Conservation (phyloP, 805 yeast genomes). For the Myxozyma monticola region DNA sequence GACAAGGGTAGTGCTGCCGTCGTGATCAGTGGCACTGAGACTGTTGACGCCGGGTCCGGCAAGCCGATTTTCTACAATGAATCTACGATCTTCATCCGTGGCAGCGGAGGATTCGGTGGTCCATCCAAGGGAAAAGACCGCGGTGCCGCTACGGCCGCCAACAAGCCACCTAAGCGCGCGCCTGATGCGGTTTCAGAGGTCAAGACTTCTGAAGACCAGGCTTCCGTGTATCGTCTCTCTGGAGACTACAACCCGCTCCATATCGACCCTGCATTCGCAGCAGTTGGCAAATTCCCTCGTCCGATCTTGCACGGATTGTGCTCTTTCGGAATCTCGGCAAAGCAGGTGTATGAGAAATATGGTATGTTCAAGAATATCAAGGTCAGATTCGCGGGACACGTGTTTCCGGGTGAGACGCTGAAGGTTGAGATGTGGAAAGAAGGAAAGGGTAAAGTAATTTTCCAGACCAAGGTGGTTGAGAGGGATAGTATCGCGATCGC, state of each 20-base stretch:
- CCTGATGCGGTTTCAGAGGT: conserved; percentile 69
- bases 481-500: conserved; percentile 76
- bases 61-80: conserved; percentile 75
- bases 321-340: conserved; percentile 77
- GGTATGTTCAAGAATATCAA: conserved; percentile 84
- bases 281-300: conserved; percentile 75
- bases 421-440: conserved; percentile 78
- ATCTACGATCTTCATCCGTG: conserved; percentile 81
- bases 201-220: conserved; percentile 68
- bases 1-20: conserved; percentile 87
- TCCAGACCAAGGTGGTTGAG: conserved; percentile 80
- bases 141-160: conserved; percentile 61
- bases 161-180: conserved; percentile 58
- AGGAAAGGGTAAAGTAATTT: conserved; percentile 59
- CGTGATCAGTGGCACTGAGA: conserved; percentile 67
- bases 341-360: conserved; percentile 71
- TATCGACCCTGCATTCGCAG: conserved; percentile 87
- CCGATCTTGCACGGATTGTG: conserved; percentile 95
- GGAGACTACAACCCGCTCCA: conserved; percentile 94
- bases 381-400: conserved; percentile 86
- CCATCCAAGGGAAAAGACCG: conserved; percentile 56
- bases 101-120: conserved; percentile 55
- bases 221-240: conserved; percentile 84
- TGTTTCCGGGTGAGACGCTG: conserved; percentile 91
- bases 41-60: conserved; percentile 67